Evolutionary conservation across 352 stramenopile genomes (phyloP), one percentile per base, ranked within the genome.

Genomic region (Blastocystis sp.): DNA sequence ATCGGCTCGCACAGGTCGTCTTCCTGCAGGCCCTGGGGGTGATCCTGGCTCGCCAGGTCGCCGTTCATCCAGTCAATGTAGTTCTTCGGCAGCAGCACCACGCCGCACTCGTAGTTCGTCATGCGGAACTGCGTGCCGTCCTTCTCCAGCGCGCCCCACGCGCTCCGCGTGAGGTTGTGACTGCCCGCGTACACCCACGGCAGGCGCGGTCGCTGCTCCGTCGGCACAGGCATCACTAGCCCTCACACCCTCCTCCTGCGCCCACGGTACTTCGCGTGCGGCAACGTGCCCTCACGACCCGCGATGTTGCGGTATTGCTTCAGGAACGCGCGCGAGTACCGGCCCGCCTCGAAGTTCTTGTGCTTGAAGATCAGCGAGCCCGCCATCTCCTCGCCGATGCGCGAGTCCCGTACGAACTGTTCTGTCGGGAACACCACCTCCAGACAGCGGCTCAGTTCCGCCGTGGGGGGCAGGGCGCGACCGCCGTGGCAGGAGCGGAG

Each of bases 181-280:
- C 77, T 87, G 9, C 77, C 77, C 28, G 60, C 77, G 21, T 87
- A 87, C 3, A 87, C 43, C 77, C 77, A 87, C 1, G 77, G 77
- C 28, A 87, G 21, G 7, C 57, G 57, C 24, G 77, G 77, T 24
- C 42, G n/a, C 17, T 77, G 54, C 24, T 65, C 42, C 65, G 79
- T 64, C 11, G 71, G 71, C 38, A 81, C 71, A 81, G 65, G 65
- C 71, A 81, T 81, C 57, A 81, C 71, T 81, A 52, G 28, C 19
- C 40, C 52, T 64, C 1, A 81, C 7, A 24, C 24, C 14, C 38
- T n/a, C n/a, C 24, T 3, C n/a, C 3, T 66, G 14, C 2, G 6
- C 52, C 52, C 63, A 81, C 71, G 66, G 38, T 81, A 81, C 57
- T 81, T 81, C 28, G 71, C 43, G 40, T 81, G 71, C 7, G 71